Evolutionary conservation across 192 early-diverging fungal species (phyloP).

Genomic region (Coemansia sp.): DNA sequence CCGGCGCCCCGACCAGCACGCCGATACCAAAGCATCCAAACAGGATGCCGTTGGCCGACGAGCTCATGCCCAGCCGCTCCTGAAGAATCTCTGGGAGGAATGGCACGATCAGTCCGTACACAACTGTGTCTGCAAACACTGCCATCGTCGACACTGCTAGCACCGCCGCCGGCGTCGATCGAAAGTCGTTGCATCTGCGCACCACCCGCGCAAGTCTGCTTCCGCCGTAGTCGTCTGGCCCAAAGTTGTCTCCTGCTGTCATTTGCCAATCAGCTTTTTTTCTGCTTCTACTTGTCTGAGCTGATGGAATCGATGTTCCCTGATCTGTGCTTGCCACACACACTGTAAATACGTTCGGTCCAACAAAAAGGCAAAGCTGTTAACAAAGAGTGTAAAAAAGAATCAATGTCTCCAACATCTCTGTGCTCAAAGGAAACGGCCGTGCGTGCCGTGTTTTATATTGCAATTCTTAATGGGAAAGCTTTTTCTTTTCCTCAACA

Average conservation of each 20-base stretch:
- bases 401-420: too few species aligned
- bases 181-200: conserved; percentile 42
- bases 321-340: not conserved
- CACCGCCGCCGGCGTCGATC: conserved; percentile 44
- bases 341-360: not conserved
- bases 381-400: not conserved
- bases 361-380: too few species aligned
- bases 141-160: conserved; percentile 55
- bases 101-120: conserved; percentile 74
- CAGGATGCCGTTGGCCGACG: conserved; percentile 64
- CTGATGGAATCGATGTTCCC: not conserved
- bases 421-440: too few species aligned
- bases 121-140: conserved; percentile 66
- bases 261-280: not conserved
- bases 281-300: not conserved
- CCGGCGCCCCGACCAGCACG: conserved; percentile 61
- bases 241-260: not conserved
- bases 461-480: not conserved
- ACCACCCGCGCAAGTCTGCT: conserved; percentile 27
- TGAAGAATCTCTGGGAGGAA: conserved; percentile 67
- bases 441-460: not conserved
- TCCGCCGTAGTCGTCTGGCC: conserved; percentile 25
- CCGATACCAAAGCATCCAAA: conserved; percentile 74
- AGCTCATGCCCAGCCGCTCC: conserved; percentile 59
- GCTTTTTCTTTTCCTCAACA: too few species aligned